These are phyloP conservation scores for Starmerella sp. DNA, from an alignment of 805 yeast genomes.

Conservation along the genomic window DNA sequence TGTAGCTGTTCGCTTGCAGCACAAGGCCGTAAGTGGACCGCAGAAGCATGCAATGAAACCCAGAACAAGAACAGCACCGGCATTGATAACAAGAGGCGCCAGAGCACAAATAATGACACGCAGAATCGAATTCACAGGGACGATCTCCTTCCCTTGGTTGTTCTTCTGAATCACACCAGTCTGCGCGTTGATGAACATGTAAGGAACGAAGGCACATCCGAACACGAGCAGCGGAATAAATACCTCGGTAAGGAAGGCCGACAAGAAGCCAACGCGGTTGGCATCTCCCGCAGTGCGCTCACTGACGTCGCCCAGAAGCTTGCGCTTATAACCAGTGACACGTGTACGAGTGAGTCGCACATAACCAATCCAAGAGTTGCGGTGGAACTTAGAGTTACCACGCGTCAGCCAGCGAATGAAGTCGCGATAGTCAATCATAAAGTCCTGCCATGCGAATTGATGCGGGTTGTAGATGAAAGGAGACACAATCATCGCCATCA, in stretches of 20 bases:
- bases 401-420: slow-evolving; percentile 77
- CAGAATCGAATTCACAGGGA: slow-evolving; percentile 45
- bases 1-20: slow-evolving; percentile 95
- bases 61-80: slow-evolving; percentile 71
- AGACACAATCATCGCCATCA: slow-evolving; percentile 75
- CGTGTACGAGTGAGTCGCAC: slow-evolving; percentile 72
- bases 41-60: slow-evolving; percentile 88
- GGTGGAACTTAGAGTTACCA: slow-evolving; percentile 59
- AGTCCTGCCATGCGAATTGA: slow-evolving; percentile 93
- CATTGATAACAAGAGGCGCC: slow-evolving; percentile 83
- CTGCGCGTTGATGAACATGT: slow-evolving; percentile 72
- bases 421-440: slow-evolving; percentile 91
- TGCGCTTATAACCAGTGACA: slow-evolving; percentile 82
- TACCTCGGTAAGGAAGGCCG: slow-evolving; percentile 70
- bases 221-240: slow-evolving; percentile 61
- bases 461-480: slow-evolving; percentile 97
- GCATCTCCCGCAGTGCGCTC: slow-evolving; percentile 57
- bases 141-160: slow-evolving; percentile 22
- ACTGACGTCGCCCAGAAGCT: slow-evolving; percentile 51
- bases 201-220: slow-evolving; percentile 58
- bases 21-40: slow-evolving; percentile 87
- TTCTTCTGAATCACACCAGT: slow-evolving; percentile 48
- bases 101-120: slow-evolving; percentile 53
- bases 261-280: slow-evolving; percentile 66
- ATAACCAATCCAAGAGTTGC: slow-evolving; percentile 69